phyloP scores from a whole-genome alignment of 441 rosid species.

The Pelargonium myrrhifolium region DNA sequence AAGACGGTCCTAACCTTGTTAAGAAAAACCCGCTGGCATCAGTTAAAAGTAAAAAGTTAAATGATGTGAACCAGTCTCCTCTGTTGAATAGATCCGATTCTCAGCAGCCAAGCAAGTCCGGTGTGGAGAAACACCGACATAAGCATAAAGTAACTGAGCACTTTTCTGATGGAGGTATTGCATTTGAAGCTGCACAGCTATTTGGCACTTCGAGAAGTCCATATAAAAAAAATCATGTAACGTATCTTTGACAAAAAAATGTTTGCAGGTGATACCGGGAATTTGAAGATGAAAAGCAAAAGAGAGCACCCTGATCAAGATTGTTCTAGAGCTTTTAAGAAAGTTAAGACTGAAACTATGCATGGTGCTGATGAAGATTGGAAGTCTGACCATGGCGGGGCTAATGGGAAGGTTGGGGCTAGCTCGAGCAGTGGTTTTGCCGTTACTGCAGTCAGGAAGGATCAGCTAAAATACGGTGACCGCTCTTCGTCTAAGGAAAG shows the following conservation, averaged over 20 bases:
- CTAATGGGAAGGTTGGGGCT: constrained; percentile 37
- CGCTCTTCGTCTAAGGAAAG: constrained; percentile 30
- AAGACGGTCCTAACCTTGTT: constrained; percentile 32
- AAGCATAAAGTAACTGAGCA: constrained; percentile 48
- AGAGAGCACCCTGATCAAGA: constrained; percentile 42
- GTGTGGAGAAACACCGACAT: constrained; percentile 39
- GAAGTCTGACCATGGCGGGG: constrained; percentile 35
- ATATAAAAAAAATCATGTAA: constrained; percentile 17
- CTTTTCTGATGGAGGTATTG: constrained; percentile 65
- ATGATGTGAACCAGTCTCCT: constrained; percentile 35
- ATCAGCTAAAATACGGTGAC: constrained; percentile 32
- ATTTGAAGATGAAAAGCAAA: constrained; percentile 51
- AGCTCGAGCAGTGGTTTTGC: constrained; percentile 44
- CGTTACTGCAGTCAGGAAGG: constrained; percentile 36
- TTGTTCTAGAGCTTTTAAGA: constrained; percentile 46
- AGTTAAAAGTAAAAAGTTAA: constrained; percentile 27
- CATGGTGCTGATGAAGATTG: constrained; percentile 38
- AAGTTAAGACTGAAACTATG: constrained; percentile 46
- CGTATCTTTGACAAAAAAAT: constrained; percentile 23
- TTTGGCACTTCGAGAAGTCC: not conserved
- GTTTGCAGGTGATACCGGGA: constrained; percentile 45
- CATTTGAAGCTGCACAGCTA: constrained; percentile 17
- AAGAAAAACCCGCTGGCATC: constrained; percentile 37
- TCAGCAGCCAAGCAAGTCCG: constrained; percentile 27
- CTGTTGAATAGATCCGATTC: constrained; percentile 33